phyloP scores from a whole-genome alignment of 345 rosid species.

The Brassica rapa region DNA sequence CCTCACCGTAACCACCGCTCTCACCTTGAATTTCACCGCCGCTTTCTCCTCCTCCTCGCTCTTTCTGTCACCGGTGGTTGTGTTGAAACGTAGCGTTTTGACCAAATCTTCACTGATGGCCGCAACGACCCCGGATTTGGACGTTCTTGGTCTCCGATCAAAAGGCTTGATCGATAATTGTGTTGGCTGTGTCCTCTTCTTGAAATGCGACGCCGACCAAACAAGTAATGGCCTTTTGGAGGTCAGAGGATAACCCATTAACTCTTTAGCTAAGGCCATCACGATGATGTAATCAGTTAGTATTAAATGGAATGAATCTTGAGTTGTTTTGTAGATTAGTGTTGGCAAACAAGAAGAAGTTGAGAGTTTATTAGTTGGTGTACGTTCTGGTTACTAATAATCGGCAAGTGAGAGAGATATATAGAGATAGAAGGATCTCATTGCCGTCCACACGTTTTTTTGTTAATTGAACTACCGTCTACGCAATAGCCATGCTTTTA shows the following conservation, averaged over 20 bases:
- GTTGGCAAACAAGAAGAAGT: not conserved
- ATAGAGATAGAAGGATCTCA: not conserved
- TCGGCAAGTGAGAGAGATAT: not conserved
- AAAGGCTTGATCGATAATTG: not conserved
- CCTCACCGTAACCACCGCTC: not conserved
- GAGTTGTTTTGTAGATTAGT: not conserved
- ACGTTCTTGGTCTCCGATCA: not conserved
- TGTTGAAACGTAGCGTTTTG: not conserved
- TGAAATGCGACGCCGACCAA: not conserved
- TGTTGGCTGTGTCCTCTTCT: not conserved
- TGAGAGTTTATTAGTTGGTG: not conserved
- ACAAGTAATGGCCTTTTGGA: not conserved
- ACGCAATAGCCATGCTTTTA: not conserved
- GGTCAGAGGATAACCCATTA: not conserved
- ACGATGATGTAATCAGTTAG: not conserved
- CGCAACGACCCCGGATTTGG: not conserved
- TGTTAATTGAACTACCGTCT: not conserved
- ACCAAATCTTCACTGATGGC: not conserved
- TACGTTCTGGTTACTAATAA: not conserved
- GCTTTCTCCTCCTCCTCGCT: not conserved
- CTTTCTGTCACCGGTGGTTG: constrained; percentile 1
- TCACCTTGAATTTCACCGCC: not conserved
- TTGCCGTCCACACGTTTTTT: constrained; percentile 1
- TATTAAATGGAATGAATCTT: not conserved
- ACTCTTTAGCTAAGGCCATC: not conserved